Base-by-base conservation (phyloP, 306 rosid genomes). In the Rubus parviflorus region DNA sequence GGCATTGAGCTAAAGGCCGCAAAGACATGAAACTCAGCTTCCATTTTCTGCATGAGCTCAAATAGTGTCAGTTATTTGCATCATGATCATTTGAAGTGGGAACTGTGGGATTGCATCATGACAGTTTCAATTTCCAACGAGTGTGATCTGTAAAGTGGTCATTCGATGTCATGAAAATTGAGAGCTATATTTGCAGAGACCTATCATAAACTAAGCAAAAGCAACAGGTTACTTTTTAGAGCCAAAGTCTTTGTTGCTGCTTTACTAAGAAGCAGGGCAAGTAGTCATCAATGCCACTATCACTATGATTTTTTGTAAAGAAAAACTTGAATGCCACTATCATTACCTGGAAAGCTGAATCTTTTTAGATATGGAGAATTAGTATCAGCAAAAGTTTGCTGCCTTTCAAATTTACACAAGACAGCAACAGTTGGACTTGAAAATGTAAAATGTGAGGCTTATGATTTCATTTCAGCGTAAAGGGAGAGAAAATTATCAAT, bases 281-380 rank as follows among this genome's bases (percentile, higher is more conserved):
- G 65, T 38, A 17, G 13, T 13, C 22, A 49, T 75, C 52, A 22
- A 53, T 14, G 51, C 66, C 70, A 42, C 62, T 37, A 41, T 58
- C 72, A 48, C 41, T 76, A 38, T 78, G 53, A 82, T 61, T 82
- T 80, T 83, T 81, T 75, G 87, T 81, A 85, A 85, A 80, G 66
- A 10, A 72, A 84, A 84, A 68, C 45, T 16, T 60, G 2, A 7
- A 49, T 5, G 10, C 35, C 35, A 30, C 35, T 43, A 66, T 68
- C 75, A 65, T 46, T 68, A 72, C 40, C 65, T 80, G 3, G 22
- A 51, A 72, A 20, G 67, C 73, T 79, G 81, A 60, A 22, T 7
- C 19, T 30, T 60, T 25, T 12, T 16, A 14, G 15, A 60, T 19
- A 25, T 25, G 5, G 25, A 6, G n/a, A 20, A 25, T 42, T 10